Evolutionary conservation across 1,284 basidiomycete species (phyloP), one percentile per base, ranked within the genome.

Genomic region (Chiua sp.): DNA sequence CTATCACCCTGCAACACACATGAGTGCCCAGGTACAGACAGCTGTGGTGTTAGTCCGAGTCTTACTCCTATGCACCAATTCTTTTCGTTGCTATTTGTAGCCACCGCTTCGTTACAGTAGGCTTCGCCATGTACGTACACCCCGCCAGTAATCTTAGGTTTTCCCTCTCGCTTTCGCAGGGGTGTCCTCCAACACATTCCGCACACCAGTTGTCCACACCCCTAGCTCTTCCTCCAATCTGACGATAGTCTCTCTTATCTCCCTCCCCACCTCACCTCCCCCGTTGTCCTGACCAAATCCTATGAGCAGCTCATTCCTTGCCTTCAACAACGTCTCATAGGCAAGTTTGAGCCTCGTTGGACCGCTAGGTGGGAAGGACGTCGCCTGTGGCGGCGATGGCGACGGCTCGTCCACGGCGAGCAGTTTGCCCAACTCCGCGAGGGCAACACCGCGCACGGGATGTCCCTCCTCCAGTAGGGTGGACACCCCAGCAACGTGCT

Each of bases 381-480:
- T 57, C 57, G 63, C 52, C 56, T 62, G 48, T 53, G 59, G 50
- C 6, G 57, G 58, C 53, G 59, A 59, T 20, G 79, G 84, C 39
- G 70, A 69, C 0, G 85, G 86, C 70, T 92, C 89, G 67, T 93
- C 92, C 0, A 92, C 88, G 1, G 86, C 83, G 8, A 95, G 79
- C 4, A 96, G 77, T 73, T 94, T 95, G 0, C 92, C 94, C 20
- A 94, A 79, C 70, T 96, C 93, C 3, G 90, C 87, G 8, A 91
- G 77, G 7, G 91, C 86, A 42, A 98, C 76, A 0, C 85, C 93
- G 7, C 92, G 82, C 1, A 90, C 83, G 0, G 96, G 95, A 73
- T 98, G 95, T 4, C 91, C 91, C 18, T 79, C 73, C 0, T 80
- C 73, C 28, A 93, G 83, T 6, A 93, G 71, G 3, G 71, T 72